Evolutionary conservation across 805 yeast genomes (phyloP), one percentile per base, ranked within the genome.

Genomic region (Komagataella pseudopastoris): DNA sequence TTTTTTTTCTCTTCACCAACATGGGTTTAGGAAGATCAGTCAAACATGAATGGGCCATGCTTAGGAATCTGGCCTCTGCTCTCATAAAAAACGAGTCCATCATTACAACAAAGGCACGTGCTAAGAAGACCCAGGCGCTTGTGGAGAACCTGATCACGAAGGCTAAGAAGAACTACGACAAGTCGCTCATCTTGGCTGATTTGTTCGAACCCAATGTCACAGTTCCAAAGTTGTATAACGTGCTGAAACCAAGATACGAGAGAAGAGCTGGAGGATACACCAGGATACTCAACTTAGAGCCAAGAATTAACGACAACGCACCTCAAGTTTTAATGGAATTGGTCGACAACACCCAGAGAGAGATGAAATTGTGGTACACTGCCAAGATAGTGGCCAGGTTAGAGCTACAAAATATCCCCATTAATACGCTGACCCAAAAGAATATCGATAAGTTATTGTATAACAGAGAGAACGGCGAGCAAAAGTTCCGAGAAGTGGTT

Each of bases 331-430:
- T 90, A 6, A 62, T 93, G 51, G 99, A 93, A 66, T 71, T 93
- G 49, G 95, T 91, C 1, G 96, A 86, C 58, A 65, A 60, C 49
- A 56, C 54, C 18, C 56, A 58, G 16, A 70, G 79, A 53, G 96
- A 88, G 62, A 75, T 86, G 73, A 78, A 83, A 58, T 76, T 80
- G 56, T 85, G 95, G 80, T 69, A 79, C 60, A 75, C 80, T 6
- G 96, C 96, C n/a, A 78, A 87, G 64, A 73, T 80, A 3, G 91
- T 85, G 5, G 96, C 95, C n/a, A 75, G 96, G 57, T 70, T 84
- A 51, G 82, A 85, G 66, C 67, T 74, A 49, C 88, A 83, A 61
- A 79, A 76, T 3, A 65, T 76, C 51, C 76, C 75, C 20, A 52
- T 78, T 17, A 82, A 80, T 57, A 55, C 60, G 6, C 59, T 80